Evolutionary conservation across 1,284 basidiomycete genomes (phyloP), one percentile per base, ranked within the genome.

Genomic region (Microbotryum silenes-acaulis): DNA sequence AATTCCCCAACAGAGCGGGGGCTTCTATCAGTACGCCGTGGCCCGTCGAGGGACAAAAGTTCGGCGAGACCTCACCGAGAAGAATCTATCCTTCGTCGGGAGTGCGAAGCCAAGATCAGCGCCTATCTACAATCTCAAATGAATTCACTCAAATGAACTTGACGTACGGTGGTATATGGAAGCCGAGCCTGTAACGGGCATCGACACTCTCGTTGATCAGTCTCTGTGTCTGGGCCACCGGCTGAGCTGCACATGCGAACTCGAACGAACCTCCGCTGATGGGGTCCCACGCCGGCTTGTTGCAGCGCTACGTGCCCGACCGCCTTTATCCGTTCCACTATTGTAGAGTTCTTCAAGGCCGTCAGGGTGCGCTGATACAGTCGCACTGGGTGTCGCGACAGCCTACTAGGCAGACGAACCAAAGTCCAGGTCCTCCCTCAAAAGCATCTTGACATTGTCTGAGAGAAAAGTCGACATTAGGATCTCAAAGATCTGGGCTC

Each of bases 161-260:
- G 20, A 37, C 59, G 25, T 9, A 66, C 62, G 65, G 65, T 9
- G 65, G 65, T 20, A 67, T 67, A 27, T 67, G 66, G 29, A 67
- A 67, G 21, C 66, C 66, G 1, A 67, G 53, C 23, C 64, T 66
- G 56, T n/a, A 48, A 23, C 14, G 49, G 25, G 23, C 5, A 42
- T 42, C 37, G 16, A 42, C 37, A 42, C 37, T 9, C 37, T 18
- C 37, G 16, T 42, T 42, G 37, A 42, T 42, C 16, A 42, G 37
- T 16, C 12, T 42, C 37, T 42, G 37, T 1, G 16, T 42, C 37
- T 6, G 16, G 14, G 37, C 37, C 37, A 31, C 8, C 31, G 12
- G 37, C 37, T 25, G 4, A 42, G 37, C 37, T 42, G 37, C 37
- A 42, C 37, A 42, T 42, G 37, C 37, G 16, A 42, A 4, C 14